phyloP scores from a whole-genome alignment of 176 grass and related monocot species.

The Pontederia paniculata region DNA sequence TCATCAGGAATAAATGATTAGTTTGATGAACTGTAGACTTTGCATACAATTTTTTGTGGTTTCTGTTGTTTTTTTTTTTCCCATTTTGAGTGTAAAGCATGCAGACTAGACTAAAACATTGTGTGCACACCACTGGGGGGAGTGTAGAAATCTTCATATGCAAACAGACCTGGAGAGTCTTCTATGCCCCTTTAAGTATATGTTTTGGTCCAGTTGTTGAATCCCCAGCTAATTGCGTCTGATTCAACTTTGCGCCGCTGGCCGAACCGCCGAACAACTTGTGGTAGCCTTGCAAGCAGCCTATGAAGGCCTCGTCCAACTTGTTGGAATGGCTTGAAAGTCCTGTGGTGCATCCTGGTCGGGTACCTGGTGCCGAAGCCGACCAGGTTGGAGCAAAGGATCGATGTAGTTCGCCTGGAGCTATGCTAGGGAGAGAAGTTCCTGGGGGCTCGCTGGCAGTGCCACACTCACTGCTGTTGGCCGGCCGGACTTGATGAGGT shows the following conservation, averaged over 20 bases:
- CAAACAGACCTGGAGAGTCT: too few relatives aligned
- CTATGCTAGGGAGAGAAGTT: background rate
- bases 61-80: too few relatives aligned
- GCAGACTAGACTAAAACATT: too few relatives aligned
- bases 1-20: too few relatives aligned
- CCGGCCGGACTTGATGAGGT: background rate
- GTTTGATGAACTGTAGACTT: too few relatives aligned
- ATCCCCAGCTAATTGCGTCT: background rate
- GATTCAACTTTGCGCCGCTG: slow-evolving; percentile 2
- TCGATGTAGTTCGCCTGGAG: background rate
- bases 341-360: slow-evolving; percentile 1
- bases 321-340: background rate
- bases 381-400: slow-evolving; percentile 1
- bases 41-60: too few relatives aligned
- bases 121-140: too few relatives aligned
- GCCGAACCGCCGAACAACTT: background rate
- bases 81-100: too few relatives aligned
- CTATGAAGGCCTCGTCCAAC: background rate
- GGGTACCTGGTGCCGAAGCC: slow-evolving; percentile 4
- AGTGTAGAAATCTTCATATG: too few relatives aligned
- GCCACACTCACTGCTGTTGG: background rate
- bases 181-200: too few relatives aligned
- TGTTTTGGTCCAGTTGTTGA: too few relatives aligned
- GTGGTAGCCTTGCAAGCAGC: slow-evolving; percentile 3
- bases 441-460: background rate